A percentile compares a stretch with the other conserved stretches of the same genome.
Conservation (phyloP, 1,284 basidiomycete species). For the Limonomyces culmigenus region DNA sequence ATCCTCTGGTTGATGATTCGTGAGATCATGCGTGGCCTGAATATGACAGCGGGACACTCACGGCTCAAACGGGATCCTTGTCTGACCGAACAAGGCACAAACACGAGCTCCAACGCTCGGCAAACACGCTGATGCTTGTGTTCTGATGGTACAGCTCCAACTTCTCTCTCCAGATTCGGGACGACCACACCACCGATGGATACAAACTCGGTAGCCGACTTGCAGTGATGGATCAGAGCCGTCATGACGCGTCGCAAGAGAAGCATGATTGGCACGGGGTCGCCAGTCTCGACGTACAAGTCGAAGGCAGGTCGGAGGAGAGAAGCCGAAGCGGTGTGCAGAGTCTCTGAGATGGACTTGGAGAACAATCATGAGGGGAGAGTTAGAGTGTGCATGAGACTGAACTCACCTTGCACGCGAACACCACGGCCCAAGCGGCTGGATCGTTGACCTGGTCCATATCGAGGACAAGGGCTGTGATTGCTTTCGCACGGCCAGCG, state of each 20-base stretch:
- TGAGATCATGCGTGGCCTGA: too few relatives aligned
- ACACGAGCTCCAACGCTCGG: conserved; percentile 20
- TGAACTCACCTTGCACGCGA: conserved; percentile 48
- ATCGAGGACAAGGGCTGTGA: conserved; percentile 27
- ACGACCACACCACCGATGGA: conserved; percentile 18
- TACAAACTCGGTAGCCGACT: conserved; percentile 48
- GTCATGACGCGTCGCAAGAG: conserved; percentile 59
- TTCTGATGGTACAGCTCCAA: too few relatives aligned
- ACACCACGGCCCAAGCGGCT: conserved; percentile 50
- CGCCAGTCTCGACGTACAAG: conserved; percentile 26
- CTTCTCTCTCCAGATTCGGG: too few relatives aligned
- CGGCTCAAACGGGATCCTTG: conserved; percentile 46
- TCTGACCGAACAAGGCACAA: conserved; percentile 37
- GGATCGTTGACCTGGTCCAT: conserved; percentile 35
- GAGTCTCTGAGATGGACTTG: conserved; percentile 58
- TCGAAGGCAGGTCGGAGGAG: conserved; percentile 40
- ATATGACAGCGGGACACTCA: conserved; percentile 17
- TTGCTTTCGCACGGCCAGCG: conserved; percentile 29
- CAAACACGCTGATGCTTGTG: too few relatives aligned
- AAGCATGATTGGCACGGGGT: conserved; percentile 25
- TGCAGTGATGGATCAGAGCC: conserved; percentile 66
- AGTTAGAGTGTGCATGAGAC: neutral
- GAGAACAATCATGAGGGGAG: conserved; percentile 8
- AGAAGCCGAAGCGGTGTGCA: conserved; percentile 60
- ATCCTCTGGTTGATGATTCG: too few relatives aligned